phyloP scores from a whole-genome alignment of 257 asterid species.

The Anisodus acutangulus region DNA sequence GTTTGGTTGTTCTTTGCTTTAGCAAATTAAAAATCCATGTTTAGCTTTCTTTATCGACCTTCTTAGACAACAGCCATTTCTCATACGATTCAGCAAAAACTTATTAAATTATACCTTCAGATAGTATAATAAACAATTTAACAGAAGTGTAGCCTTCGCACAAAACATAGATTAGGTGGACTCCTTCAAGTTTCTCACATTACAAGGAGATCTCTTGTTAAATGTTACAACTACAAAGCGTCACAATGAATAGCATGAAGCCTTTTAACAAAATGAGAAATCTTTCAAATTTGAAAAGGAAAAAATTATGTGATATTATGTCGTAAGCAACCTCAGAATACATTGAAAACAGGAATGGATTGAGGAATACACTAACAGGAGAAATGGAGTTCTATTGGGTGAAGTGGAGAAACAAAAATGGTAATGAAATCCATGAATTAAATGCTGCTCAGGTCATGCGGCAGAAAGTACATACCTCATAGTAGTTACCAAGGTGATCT shows the following conservation, averaged over 20 bases:
- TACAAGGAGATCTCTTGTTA: background rate
- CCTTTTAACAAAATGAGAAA: background rate
- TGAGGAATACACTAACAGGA: background rate
- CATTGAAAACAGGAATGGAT: background rate
- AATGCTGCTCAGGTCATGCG: background rate
- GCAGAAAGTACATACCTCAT: slow-evolving; percentile 60
- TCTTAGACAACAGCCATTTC: slow-evolving; percentile 6
- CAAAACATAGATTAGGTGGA: background rate
- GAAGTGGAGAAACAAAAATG: background rate
- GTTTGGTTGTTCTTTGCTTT: background rate
- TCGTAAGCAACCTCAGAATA: background rate
- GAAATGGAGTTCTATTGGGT: background rate
- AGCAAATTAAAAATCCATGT: background rate
- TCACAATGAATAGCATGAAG: background rate
- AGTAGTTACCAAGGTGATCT: slow-evolving; percentile 55
- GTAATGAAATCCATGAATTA: slow-evolving; percentile 18
- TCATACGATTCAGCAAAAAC: background rate
- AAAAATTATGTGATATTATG: background rate
- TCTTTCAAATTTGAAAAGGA: background rate
- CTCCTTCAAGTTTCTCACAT: slow-evolving; percentile 11
- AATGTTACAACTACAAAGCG: background rate
- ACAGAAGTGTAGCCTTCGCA: background rate
- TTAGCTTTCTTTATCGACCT: background rate
- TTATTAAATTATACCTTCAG: background rate
- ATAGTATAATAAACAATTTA: background rate